A percentile compares a stretch with the other conserved stretches of the same genome.
Evolutionary conservation across 2,329 filamentous ascomycete species (phyloP).

Genomic region (Dendrostoma leiphaemia): DNA sequence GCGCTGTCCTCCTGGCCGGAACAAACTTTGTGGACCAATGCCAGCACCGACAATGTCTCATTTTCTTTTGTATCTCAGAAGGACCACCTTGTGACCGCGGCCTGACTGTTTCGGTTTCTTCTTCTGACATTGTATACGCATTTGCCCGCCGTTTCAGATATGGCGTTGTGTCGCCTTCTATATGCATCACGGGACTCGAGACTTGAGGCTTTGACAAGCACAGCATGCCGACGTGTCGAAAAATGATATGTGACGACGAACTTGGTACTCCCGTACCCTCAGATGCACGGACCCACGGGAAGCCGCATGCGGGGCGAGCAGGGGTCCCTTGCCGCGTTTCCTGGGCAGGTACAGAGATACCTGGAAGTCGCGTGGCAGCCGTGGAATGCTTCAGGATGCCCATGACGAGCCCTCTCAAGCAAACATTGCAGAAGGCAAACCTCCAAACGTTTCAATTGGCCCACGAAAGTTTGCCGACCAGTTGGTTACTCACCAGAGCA

Average conservation of each 20-base stretch:
- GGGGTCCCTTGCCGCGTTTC: not conserved
- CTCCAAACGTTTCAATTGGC: not conserved
- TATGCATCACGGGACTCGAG: not conserved
- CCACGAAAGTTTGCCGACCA: no score
- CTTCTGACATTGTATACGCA: not conserved
- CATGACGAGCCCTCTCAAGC: not conserved
- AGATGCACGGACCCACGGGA: not conserved
- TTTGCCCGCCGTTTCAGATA: not conserved
- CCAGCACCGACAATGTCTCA: no score
- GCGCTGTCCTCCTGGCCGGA: no score
- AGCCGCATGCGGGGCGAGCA: not conserved
- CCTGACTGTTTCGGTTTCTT: not conserved
- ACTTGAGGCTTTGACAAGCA: not conserved
- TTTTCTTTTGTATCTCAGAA: not conserved
- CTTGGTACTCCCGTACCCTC: not conserved
- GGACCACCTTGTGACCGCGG: not conserved
- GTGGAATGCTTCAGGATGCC: not conserved
- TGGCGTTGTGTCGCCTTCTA: no score
- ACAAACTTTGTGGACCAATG: no score
- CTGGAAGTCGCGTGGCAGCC: not conserved
- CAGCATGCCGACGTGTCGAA: not conserved
- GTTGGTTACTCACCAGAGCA: not conserved
- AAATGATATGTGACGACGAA: not conserved
- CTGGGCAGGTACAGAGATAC: not conserved
- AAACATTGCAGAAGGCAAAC: not conserved